phyloP scores from a whole-genome alignment of 768 basidiomycete genomes.

The Russula dissimulans region DNA sequence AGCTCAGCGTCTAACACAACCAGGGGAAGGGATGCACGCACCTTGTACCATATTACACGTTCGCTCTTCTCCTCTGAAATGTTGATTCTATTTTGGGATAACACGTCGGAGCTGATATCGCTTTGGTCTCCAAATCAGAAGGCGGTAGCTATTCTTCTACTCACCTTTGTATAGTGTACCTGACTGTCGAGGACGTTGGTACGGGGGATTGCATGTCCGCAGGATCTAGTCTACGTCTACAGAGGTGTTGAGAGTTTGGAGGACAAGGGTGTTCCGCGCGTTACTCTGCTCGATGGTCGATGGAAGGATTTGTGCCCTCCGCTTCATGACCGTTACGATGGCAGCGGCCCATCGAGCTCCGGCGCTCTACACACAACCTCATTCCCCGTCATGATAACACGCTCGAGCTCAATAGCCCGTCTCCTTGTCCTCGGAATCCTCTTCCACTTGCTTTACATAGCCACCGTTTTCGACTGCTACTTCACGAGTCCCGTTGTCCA shows the following conservation, averaged over 20 bases:
- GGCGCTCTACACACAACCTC: not conserved
- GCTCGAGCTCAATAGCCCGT: conserved; percentile 17
- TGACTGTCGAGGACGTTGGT: not conserved
- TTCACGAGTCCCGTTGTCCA: conserved; percentile 77
- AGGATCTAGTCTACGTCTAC: not conserved
- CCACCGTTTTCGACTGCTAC: conserved; percentile 77
- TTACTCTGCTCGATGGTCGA: no score
- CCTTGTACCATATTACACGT: conserved; percentile 68
- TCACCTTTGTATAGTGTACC: conserved; percentile 11
- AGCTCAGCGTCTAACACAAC: conserved; percentile 16
- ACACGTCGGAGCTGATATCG: conserved; percentile 59
- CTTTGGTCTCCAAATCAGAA: not conserved
- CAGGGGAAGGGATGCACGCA: conserved; percentile 23
- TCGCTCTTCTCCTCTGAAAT: conserved; percentile 48
- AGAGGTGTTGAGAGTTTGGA: not conserved
- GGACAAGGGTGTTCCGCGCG: no score
- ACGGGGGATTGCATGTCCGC: not conserved
- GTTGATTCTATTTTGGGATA: conserved; percentile 59
- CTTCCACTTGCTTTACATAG: conserved; percentile 68
- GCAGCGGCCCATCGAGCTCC: no score
- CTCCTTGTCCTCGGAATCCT: conserved; percentile 59
- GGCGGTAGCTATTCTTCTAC: not conserved
- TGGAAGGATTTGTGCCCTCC: no score
- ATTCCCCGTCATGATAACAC: conserved; percentile 6
- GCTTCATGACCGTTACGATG: no score